Percentiles rank a stretch among this genome's conserved stretches.
Evolutionary conservation across 495 filamentous ascomycete species (phyloP).

Genomic region (Penicillium diatomitis): DNA sequence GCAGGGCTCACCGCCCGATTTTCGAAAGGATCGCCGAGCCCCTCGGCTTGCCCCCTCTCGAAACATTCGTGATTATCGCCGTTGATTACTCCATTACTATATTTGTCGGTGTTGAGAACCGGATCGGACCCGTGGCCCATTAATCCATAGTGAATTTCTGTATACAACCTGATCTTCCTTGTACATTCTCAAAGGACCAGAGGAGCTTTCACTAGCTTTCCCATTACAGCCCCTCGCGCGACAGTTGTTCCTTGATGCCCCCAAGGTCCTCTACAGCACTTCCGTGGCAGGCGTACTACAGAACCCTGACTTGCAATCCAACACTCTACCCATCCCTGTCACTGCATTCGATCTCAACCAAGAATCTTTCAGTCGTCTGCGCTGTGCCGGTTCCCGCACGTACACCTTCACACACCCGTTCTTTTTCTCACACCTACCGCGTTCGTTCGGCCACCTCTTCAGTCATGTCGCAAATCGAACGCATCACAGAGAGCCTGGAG

Average conservation of each 20-base stretch:
- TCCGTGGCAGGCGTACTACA: slow-evolving; percentile 26
- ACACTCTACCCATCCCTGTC: slow-evolving; percentile 11
- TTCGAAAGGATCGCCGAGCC: not conserved
- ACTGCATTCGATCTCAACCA: slow-evolving; percentile 11
- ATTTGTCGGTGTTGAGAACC: too few relatives aligned
- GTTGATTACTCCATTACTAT: too few relatives aligned
- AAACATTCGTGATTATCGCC: too few relatives aligned
- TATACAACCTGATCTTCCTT: too few relatives aligned
- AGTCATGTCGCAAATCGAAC: slow-evolving; percentile 46
- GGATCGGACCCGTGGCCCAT: too few relatives aligned
- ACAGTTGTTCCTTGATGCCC: slow-evolving; percentile 25
- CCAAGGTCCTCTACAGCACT: slow-evolving; percentile 34
- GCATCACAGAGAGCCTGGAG: slow-evolving; percentile 73
- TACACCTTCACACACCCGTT: slow-evolving; percentile 10
- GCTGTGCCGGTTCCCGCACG: slow-evolving; percentile 14
- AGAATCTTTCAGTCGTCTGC: slow-evolving; percentile 2
- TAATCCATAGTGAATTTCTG: too few relatives aligned
- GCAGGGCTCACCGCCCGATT: not conserved
- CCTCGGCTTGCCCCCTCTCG: not conserved
- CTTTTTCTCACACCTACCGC: slow-evolving; percentile 13
- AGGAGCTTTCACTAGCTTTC: slow-evolving; percentile 3
- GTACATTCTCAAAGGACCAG: too few relatives aligned
- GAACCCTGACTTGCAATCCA: slow-evolving; percentile 19
- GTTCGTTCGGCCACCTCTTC: slow-evolving; percentile 16
- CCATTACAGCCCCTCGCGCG: not conserved